Base-by-base conservation (phyloP, 805 yeast species). In the Ogataea kodamae region DNA sequence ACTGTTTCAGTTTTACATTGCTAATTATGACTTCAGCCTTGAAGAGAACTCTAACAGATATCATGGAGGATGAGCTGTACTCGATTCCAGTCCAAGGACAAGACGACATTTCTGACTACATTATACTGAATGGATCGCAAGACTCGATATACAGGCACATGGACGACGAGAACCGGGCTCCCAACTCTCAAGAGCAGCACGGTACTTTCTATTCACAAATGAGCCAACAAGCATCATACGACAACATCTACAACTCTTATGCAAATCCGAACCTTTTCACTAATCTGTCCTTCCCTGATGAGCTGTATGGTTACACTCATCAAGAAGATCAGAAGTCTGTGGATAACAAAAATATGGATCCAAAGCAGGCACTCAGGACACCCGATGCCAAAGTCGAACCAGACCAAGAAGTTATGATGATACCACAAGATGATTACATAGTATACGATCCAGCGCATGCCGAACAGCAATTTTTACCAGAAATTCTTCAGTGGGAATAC, bases 51-150 rank as follows among this genome's bases (percentile, higher is more conserved):
- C 38, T 52, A n/a, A 54, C 61, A 2, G 60, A 56, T 28, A 46
- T 54, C 17, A 50, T 53, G 50, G 61, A 56, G 28, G 61, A 56
- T 22, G 61, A 56, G 37, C 33, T 54, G 11, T 53, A 52, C 35
- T 30, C 49, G 12, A 36, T 43, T 17, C 49, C 54, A 8, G 45
- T 35, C 22, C 52, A 46, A 18, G 37, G 34, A 9, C 33, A 28
- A n/a, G 46, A 42, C 24, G 56, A 54, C 33, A 38, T 52, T 5
- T 42, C 50, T 8, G 50, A 50, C 22, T 55, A 42, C 35, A 25
- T 55, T 3, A 32, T 42, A 16, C 33, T 55, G 17, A 53, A 55
- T 29, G 46, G 46, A 3, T 54, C 59, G 5, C 59, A 54, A 25
- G 60, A 55, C 6, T 52, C 56, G 1, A 22, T 50, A 6, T 27